A percentile compares a stretch with the other conserved stretches of the same genome.
Conservation (phyloP, 163 green algal species). For the Volvox carteri region DNA sequence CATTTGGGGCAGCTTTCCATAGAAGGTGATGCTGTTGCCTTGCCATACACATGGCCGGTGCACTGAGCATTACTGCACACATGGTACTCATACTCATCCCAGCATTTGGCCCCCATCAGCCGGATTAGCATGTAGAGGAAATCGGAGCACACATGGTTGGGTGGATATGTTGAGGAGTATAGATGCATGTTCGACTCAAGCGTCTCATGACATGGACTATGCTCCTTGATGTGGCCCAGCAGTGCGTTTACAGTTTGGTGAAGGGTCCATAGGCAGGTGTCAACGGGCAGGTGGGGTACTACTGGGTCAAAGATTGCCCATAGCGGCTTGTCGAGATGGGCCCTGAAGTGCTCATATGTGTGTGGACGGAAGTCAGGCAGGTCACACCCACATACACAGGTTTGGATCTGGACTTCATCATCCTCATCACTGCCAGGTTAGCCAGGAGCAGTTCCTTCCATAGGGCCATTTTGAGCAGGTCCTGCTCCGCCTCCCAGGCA, state of each 20-base stretch:
- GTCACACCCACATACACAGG: background rate
- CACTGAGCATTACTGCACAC: background rate
- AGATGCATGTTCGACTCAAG: background rate
- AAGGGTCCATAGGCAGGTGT: background rate
- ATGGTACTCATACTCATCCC: background rate
- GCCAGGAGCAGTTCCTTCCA: too few relatives aligned
- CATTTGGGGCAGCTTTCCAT: too few relatives aligned
- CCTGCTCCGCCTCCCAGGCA: too few relatives aligned
- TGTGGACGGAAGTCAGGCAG: background rate
- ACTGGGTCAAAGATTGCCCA: background rate
- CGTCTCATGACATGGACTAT: background rate
- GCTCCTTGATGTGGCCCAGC: background rate
- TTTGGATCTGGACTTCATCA: too few relatives aligned
- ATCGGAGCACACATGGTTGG: background rate
- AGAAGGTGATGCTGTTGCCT: too few relatives aligned
- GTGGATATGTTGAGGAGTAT: background rate
- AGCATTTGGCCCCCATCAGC: background rate
- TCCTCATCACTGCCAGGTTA: too few relatives aligned
- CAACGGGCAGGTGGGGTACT: background rate
- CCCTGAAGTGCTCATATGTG: background rate
- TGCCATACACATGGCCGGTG: background rate
- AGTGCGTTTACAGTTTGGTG: background rate
- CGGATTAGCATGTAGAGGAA: background rate
- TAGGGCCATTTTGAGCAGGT: too few relatives aligned
- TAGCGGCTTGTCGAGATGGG: background rate